Percentiles rank a stretch among this genome's conserved stretches.
These are phyloP conservation scores for Apophysomyces trapeziformis DNA, from an alignment of 371 early-diverging fungal genomes.

Conservation along the genomic window DNA sequence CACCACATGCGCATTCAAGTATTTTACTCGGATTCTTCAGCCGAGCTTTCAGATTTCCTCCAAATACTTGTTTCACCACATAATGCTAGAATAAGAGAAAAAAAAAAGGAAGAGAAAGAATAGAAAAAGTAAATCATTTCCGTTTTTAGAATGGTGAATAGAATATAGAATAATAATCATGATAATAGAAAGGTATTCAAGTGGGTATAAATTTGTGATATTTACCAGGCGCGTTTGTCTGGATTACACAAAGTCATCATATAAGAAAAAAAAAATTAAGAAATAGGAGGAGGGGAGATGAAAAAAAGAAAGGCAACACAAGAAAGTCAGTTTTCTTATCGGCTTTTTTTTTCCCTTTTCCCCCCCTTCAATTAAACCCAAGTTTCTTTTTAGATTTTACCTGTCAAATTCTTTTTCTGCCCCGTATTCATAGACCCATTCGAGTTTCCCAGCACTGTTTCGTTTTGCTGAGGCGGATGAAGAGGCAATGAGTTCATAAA, in stretches of 20 bases:
- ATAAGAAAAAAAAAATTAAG: not conserved
- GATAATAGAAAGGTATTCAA: too few species aligned
- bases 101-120: too few species aligned
- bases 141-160: too few species aligned
- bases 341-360: too few species aligned
- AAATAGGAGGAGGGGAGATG: too few species aligned
- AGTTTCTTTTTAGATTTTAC: slow-evolving; percentile 10
- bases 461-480: not conserved
- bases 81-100: slow-evolving; percentile 27
- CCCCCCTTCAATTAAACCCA: not conserved
- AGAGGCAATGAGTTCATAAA: not conserved
- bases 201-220: not conserved
- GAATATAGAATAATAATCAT: not conserved
- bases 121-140: too few species aligned
- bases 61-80: slow-evolving; percentile 36
- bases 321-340: too few species aligned
- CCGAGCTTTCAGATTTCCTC: slow-evolving; percentile 24
- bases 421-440: slow-evolving; percentile 25
- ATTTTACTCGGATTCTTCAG: slow-evolving; percentile 24
- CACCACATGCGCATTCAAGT: slow-evolving; percentile 38
- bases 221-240: slow-evolving; percentile 5
- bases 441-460: not conserved
- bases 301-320: too few species aligned
- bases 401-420: slow-evolving; percentile 35
- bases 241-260: not conserved